These are phyloP conservation scores for Astrephomene gubernaculifera DNA, from an alignment of 139 green algal species.

Conservation along the genomic window DNA sequence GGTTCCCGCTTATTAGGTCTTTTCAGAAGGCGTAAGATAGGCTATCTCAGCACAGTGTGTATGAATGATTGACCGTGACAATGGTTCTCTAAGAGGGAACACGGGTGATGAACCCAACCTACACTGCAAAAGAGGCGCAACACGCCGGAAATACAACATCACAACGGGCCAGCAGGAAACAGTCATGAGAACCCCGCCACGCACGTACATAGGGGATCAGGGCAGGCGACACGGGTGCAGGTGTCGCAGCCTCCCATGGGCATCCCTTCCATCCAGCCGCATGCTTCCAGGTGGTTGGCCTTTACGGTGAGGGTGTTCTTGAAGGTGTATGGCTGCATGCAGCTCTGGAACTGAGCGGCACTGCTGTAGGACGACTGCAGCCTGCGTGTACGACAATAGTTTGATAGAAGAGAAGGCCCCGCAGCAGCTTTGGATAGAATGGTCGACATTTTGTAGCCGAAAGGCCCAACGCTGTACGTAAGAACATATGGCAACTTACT, in stretches of 20 bases:
- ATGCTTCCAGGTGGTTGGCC: neutral
- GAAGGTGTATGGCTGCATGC: constrained; percentile 1
- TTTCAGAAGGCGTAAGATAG: neutral
- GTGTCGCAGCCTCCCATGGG: constrained; percentile 16
- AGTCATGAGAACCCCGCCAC: neutral
- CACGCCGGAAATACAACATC: neutral
- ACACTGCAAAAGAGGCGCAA: no score
- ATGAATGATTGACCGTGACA: no score
- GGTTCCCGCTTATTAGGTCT: neutral
- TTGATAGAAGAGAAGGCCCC: no score
- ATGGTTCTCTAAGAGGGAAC: no score
- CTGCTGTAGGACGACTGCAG: neutral
- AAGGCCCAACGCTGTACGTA: no score
- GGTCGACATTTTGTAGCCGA: no score
- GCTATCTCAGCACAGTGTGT: no score
- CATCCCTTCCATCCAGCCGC: neutral
- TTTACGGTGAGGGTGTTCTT: neutral
- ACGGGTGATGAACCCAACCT: no score
- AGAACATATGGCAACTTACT: constrained; percentile 6
- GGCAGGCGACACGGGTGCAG: neutral
- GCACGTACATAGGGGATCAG: neutral
- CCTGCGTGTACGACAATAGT: no score
- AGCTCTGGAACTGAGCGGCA: neutral
- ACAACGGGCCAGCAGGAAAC: neutral
- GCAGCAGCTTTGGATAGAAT: no score